These are phyloP conservation scores for Rhododendron molle DNA, from an alignment of 148 eudicot genomes.

Conservation along the genomic window DNA sequence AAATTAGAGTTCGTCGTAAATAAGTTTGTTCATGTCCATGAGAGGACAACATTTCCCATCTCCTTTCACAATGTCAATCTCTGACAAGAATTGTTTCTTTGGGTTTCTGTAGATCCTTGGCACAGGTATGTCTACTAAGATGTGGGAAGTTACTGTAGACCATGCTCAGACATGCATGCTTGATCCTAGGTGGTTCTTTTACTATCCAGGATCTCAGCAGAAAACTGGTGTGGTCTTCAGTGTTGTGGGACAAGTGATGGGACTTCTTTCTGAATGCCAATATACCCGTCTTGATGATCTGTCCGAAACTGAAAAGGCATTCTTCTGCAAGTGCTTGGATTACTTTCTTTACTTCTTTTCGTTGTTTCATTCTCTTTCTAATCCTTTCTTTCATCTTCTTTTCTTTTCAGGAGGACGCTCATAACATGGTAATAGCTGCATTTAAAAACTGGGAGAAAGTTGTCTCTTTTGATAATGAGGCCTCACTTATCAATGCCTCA, in stretches of 20 bases:
- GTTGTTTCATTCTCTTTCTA: not conserved
- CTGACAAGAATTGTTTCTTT: not conserved
- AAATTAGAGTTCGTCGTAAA: not conserved
- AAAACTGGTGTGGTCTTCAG: slow-evolving; percentile 69
- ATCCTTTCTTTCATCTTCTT: not conserved
- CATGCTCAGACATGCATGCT: slow-evolving; percentile 70
- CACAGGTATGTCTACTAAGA: slow-evolving; percentile 75
- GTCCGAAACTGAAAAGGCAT: slow-evolving; percentile 71
- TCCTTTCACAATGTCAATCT: not conserved
- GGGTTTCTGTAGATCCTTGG: slow-evolving; percentile 57
- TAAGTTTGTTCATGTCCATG: not conserved
- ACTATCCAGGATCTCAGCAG: slow-evolving; percentile 38
- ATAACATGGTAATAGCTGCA: slow-evolving; percentile 52
- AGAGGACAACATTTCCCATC: not conserved
- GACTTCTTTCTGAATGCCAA: slow-evolving; percentile 57
- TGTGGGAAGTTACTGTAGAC: slow-evolving; percentile 71
- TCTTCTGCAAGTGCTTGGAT: slow-evolving; percentile 11
- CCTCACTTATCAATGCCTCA: slow-evolving; percentile 39
- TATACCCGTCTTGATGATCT: slow-evolving; percentile 50
- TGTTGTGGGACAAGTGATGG: slow-evolving; percentile 68
- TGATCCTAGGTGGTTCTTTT: slow-evolving; percentile 49
- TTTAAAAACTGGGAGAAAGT: slow-evolving; percentile 64
- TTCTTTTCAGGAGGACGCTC: slow-evolving; percentile 56
- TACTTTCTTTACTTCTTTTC: not conserved
- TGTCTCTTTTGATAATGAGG: slow-evolving; percentile 54